Base-by-base conservation (phyloP, 148 eudicot genomes). In the Heliamphora exappendiculata region DNA sequence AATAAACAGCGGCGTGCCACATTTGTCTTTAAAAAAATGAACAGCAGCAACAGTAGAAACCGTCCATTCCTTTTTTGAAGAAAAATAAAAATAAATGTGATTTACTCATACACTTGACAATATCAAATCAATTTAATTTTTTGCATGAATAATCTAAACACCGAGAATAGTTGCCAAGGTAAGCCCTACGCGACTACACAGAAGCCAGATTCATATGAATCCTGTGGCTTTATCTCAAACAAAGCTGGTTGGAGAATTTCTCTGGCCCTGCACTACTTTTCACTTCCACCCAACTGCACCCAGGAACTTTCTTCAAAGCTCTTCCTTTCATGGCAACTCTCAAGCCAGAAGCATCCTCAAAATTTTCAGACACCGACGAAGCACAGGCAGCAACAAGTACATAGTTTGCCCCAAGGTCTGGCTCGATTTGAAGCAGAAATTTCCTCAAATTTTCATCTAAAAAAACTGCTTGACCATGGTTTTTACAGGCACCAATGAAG, bases 401-500 rank as follows among this genome's bases (percentile, higher is more conserved):
- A 34, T 85, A 87, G 74, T 87, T 85, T 62, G 88, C 88, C 73
- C 88, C 88, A 79, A 81, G 58, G 37, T 79, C 84, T 19, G 90
- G 86, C 67, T 85, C 88, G 10, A 79, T 79, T 75, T 81, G 65
- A n/a, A 85, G 72, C 69, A 87, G 62, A 65, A 59, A 51, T 51
- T 83, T 59, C 79, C 67, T 67, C 59, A 82, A 34, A 28, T 73
- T 55, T 53, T 83, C 77, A 45, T 84, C 85, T 33, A 78, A 39
- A 77, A 34, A 28, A 76, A 70, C 36, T 50, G 51, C 28, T 31
- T 73, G 20, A 22, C 85, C 85, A 76, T 87, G 82, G 28, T 79
- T 73, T 58, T 67, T 80, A 45, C 84, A 85, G 2, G 88, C 83
- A 74, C 84, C 76, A 10, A 87, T 54, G 47, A 83, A 85, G 80